Evolutionary conservation across 345 rosid genomes (phyloP).

Genomic region (Mercurialis annua): DNA sequence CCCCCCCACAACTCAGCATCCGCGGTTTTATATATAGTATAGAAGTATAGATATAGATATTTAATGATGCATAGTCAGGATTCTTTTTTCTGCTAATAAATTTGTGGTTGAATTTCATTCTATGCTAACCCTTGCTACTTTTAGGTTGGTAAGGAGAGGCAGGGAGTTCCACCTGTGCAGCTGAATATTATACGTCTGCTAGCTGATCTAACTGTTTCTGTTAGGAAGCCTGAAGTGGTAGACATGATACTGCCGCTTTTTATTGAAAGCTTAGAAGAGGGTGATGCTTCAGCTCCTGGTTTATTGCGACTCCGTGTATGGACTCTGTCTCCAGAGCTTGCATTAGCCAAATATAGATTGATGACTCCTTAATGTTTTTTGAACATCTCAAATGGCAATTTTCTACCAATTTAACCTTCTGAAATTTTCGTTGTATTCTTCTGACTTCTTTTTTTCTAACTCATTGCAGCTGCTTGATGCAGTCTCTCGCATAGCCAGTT

Average conservation of each 20-base stretch:
- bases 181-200: conserved; percentile 85
- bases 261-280: conserved; percentile 97
- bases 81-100: not conserved
- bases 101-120: conserved; percentile 1
- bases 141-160: conserved; percentile 87
- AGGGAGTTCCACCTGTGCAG: conserved; percentile 68
- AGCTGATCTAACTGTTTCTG: conserved; percentile 90
- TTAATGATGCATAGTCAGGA: conserved; percentile 10
- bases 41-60: too few species aligned
- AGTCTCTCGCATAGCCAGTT: conserved; percentile 90
- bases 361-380: conserved; percentile 9
- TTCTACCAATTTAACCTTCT: conserved; percentile 17
- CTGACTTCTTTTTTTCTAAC: conserved; percentile 22
- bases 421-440: conserved; percentile 24
- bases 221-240: conserved; percentile 88
- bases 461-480: conserved; percentile 94
- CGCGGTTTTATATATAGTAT: too few species aligned
- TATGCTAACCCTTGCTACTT: conserved; percentile 21
- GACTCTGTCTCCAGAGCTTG: conserved; percentile 30
- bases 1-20: too few species aligned
- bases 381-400: conserved; percentile 10
- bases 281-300: conserved; percentile 91
- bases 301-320: conserved; percentile 86
- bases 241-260: conserved; percentile 98
- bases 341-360: conserved; percentile 20